Conservation (phyloP, 108 stramenopile species). For the Nannochloropsis oceanica region DNA sequence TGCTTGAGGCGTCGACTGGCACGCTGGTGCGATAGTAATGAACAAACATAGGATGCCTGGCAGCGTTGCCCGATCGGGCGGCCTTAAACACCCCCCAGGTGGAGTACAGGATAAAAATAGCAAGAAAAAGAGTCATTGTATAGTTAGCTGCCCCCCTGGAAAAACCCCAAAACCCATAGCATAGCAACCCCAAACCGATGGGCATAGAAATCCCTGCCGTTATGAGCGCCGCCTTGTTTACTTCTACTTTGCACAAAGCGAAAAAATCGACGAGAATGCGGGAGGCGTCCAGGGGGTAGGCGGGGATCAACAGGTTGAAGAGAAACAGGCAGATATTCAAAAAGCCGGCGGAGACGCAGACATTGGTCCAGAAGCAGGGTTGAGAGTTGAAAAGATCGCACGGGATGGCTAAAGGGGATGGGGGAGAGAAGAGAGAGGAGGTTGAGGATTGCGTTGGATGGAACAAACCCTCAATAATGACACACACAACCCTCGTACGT, state of each 20-base stretch:
- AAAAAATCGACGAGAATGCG: not conserved
- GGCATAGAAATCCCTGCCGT: not conserved
- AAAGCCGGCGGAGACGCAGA: not conserved
- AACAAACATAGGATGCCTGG: not conserved
- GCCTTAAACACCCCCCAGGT: not conserved
- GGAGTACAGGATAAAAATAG: not conserved
- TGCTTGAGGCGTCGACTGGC: not conserved
- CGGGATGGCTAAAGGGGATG: not conserved
- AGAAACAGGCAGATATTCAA: not conserved
- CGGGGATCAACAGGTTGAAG: not conserved
- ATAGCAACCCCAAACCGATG: not conserved
- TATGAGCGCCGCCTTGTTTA: not conserved
- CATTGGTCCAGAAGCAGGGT: not conserved
- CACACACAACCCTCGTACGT: not conserved
- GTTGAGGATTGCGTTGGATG: no score
- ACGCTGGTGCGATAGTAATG: not conserved
- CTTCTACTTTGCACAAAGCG: not conserved
- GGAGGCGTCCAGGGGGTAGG: not conserved
- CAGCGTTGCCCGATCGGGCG: not conserved
- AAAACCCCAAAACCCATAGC: not conserved
- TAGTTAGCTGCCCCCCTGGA: not conserved
- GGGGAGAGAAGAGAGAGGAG: not conserved
- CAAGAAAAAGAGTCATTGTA: not conserved
- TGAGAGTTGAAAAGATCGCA: not conserved
- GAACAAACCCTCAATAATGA: no score